A percentile compares a stretch with the other conserved stretches of the same genome.
Conservation (phyloP, 108 stramenopile genomes). For the Bacterosira constricta region DNA sequence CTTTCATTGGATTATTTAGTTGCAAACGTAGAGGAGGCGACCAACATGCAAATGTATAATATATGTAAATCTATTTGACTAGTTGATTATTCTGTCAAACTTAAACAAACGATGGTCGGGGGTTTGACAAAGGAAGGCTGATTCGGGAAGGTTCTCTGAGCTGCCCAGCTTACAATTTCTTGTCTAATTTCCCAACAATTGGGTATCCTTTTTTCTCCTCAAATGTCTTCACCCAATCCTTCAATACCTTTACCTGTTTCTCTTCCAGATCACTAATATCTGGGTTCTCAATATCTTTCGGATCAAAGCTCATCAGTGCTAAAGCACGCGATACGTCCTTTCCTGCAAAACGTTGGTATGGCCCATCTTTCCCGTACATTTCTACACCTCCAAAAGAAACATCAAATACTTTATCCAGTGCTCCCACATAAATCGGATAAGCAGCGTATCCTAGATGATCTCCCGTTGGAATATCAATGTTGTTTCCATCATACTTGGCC, state of each 20-base stretch:
- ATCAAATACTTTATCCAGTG: constrained; percentile 88
- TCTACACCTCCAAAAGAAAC: constrained; percentile 92
- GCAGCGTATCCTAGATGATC: constrained; percentile 63
- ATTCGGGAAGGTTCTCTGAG: too few species aligned
- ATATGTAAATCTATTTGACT: too few species aligned
- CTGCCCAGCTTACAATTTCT: constrained; percentile 19
- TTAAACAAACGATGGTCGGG: too few species aligned
- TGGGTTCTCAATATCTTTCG: constrained; percentile 81
- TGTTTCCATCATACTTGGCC: constrained; percentile 57
- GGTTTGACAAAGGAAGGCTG: too few species aligned
- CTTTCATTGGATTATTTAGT: too few species aligned
- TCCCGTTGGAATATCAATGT: constrained; percentile 58
- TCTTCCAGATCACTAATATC: constrained; percentile 82
- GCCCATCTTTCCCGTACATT: constrained; percentile 84
- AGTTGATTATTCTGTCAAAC: too few species aligned
- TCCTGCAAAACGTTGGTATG: constrained; percentile 95
- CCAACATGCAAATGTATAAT: too few species aligned
- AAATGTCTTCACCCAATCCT: constrained; percentile 95
- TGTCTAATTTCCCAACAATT: constrained; percentile 84
- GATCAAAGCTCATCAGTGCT: constrained; percentile 97
- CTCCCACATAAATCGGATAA: constrained; percentile 86
- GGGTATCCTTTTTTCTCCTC: constrained; percentile 89
- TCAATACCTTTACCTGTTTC: constrained; percentile 80
- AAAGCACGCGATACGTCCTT: constrained; percentile 92
- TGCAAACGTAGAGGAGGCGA: too few species aligned